Evolutionary conservation across 2,329 filamentous ascomycete species (phyloP).

Genomic region (Cadophora sp.): DNA sequence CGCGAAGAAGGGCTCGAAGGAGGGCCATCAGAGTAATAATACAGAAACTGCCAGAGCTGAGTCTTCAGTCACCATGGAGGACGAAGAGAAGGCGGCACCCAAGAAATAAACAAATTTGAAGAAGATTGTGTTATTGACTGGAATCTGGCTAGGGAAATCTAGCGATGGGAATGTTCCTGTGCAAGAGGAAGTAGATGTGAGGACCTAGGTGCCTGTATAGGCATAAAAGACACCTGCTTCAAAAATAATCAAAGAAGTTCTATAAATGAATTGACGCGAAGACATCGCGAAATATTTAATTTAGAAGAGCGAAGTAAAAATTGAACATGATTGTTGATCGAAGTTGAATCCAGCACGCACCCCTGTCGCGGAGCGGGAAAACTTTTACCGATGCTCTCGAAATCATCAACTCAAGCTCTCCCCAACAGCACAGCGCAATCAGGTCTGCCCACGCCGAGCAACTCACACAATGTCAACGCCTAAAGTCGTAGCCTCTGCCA

Average conservation of each 20-base stretch:
- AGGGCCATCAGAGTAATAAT: neutral
- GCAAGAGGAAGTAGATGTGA: too few species aligned
- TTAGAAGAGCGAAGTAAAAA: too few species aligned
- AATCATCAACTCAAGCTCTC: conserved; percentile 9
- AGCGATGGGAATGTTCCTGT: too few species aligned
- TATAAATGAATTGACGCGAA: too few species aligned
- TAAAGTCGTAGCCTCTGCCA: conserved; percentile 19
- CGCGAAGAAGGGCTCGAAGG: neutral
- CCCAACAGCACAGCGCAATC: neutral
- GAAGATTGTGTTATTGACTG: too few species aligned
- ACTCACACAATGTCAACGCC: conserved; percentile 15
- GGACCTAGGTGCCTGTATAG: too few species aligned
- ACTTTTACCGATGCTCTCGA: neutral
- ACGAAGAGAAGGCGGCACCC: neutral
- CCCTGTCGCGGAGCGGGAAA: neutral
- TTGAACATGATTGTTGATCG: too few species aligned
- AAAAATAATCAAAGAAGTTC: too few species aligned
- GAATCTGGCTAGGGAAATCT: too few species aligned
- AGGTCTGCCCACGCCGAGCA: neutral
- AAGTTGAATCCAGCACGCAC: neutral
- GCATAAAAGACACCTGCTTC: too few species aligned
- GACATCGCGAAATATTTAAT: too few species aligned
- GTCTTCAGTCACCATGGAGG: neutral
- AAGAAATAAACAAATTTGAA: neutral
- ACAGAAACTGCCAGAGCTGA: neutral